phyloP scores from a whole-genome alignment of 306 rosid species.

The Trifolium repens region DNA sequence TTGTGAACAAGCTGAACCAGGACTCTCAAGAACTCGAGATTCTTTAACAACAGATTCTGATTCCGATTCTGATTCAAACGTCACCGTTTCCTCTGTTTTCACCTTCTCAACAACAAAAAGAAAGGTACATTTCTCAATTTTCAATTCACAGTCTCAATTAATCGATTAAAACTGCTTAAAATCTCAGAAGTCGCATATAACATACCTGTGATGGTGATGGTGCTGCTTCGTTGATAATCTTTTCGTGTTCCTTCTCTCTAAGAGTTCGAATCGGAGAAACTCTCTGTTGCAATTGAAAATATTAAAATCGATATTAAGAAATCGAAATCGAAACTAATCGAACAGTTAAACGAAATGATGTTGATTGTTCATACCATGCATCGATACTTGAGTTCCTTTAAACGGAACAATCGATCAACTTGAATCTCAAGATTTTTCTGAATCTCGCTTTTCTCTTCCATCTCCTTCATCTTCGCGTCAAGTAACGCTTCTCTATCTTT shows the following conservation, averaged over 20 bases:
- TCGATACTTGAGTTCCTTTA: conserved; percentile 75
- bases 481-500: conserved; percentile 59
- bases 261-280: conserved; percentile 81
- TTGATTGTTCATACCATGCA: conserved; percentile 52
- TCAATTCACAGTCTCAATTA: conserved; percentile 9
- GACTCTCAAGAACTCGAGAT: conserved; percentile 48
- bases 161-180: background rate
- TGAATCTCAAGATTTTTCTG: conserved; percentile 84
- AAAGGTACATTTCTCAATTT: conserved; percentile 16
- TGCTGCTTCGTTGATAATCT: conserved; percentile 48
- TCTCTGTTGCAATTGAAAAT: conserved; percentile 51
- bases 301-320: background rate
- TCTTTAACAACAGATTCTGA: conserved; percentile 44
- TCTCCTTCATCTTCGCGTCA: conserved; percentile 65
- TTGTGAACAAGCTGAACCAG: conserved; percentile 61
- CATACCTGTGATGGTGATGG: conserved; percentile 49
- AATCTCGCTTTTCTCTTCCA: conserved; percentile 62
- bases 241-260: conserved; percentile 72
- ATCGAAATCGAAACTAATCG: background rate
- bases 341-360: background rate
- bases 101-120: conserved; percentile 44
- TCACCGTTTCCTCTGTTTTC: conserved; percentile 50
- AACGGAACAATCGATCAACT: conserved; percentile 79
- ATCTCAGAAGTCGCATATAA: background rate
- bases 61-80: conserved; percentile 47